Percentiles rank a stretch among this genome's conserved stretches.
phyloP scores from a whole-genome alignment of 148 eudicot genomes.

The Chenopodium quinoa region DNA sequence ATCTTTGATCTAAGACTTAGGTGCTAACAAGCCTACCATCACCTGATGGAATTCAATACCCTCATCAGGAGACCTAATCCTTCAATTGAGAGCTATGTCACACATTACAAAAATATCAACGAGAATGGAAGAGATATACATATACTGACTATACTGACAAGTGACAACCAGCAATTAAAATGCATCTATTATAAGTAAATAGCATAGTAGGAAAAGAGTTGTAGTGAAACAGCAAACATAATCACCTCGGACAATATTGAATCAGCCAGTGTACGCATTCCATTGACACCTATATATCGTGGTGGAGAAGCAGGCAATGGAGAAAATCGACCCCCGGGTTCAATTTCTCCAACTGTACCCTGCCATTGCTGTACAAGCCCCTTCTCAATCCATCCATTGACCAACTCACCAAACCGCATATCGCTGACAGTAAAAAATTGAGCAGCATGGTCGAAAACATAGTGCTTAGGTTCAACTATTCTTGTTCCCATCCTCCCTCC shows the following conservation, averaged over 20 bases:
- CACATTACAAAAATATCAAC: background rate
- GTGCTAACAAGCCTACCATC: background rate
- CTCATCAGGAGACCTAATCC: background rate
- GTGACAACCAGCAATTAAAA: background rate
- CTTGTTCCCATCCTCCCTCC: slow-evolving; percentile 99
- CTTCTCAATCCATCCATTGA: slow-evolving; percentile 63
- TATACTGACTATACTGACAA: background rate
- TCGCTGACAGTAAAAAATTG: slow-evolving; percentile 88
- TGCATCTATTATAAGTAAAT: background rate
- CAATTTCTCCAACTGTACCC: slow-evolving; percentile 81
- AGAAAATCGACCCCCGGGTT: slow-evolving; percentile 65
- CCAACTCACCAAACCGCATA: slow-evolving; percentile 63
- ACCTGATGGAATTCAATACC: background rate
- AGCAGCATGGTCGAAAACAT: slow-evolving; percentile 89
- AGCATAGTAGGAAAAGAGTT: background rate
- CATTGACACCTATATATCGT: slow-evolving; percentile 70
- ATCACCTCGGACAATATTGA: slow-evolving; percentile 75
- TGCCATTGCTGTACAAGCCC: slow-evolving; percentile 72
- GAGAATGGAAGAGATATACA: background rate
- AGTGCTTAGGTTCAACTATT: slow-evolving; percentile 56
- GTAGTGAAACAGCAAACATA: slow-evolving; percentile 3
- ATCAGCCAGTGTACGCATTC: slow-evolving; percentile 95
- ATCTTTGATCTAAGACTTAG: background rate
- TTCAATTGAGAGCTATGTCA: background rate
- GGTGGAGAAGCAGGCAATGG: slow-evolving; percentile 60